Conservation (phyloP, 805 yeast genomes). For the Sungouiozyma ichnusensis region DNA sequence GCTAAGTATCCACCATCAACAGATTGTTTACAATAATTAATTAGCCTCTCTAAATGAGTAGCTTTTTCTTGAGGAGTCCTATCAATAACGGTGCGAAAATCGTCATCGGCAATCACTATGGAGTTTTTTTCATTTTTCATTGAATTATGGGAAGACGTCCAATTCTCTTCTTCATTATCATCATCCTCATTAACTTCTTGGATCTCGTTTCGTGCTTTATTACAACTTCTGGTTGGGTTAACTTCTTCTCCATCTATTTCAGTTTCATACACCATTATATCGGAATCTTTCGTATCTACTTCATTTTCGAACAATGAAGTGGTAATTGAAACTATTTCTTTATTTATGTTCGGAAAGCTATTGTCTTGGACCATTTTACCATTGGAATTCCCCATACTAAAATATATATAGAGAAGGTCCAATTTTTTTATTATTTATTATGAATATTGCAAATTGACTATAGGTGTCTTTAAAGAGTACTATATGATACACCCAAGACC, state of each 20-base stretch:
- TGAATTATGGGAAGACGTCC: neutral
- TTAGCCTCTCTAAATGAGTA: constrained; percentile 20
- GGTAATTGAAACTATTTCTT: neutral
- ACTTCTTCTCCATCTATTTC: neutral
- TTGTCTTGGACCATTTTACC: neutral
- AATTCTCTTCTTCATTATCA: neutral
- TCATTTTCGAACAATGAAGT: neutral
- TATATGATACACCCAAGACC: too few species aligned
- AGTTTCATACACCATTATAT: neutral
- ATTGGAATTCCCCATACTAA: neutral
- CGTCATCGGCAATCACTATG: neutral
- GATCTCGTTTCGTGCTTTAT: neutral
- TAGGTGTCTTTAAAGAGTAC: too few species aligned
- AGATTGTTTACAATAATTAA: constrained; percentile 50
- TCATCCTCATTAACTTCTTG: too few species aligned
- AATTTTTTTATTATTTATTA: too few species aligned
- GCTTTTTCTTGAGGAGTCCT: neutral
- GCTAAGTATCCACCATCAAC: constrained; percentile 97
- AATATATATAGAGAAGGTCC: neutral
- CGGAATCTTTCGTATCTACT: neutral
- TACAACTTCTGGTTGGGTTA: neutral
- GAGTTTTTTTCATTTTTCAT: neutral
- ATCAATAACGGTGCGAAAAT: neutral
- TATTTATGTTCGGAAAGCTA: neutral
- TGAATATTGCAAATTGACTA: too few species aligned